Base-by-base conservation (phyloP, 805 yeast species). In the Zygosaccharomyces kombuchaensis region DNA sequence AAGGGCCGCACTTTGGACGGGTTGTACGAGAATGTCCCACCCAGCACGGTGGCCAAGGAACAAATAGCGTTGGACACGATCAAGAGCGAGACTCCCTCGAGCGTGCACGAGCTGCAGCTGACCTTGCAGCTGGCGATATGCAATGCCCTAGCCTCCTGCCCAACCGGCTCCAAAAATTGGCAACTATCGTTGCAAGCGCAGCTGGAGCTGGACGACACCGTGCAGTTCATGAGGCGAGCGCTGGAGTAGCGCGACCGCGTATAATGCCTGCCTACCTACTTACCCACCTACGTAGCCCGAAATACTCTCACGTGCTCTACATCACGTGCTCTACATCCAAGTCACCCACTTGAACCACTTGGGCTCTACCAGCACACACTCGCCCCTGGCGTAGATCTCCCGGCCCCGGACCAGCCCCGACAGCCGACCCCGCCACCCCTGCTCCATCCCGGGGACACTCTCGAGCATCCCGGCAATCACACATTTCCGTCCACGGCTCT, bases 341-440 rank as follows among this genome's bases (percentile, higher is more conserved):
- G 13, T 13, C n/a, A 30, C 16, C 43, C 43, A 86, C 58, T 79
- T 83, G 67, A 87, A 87, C 96, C 96, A 88, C 56, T 73, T 81
- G 3, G 96, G 96, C 59, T 88, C 95, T 2, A 88, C 93, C 49
- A 88, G 70, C 2, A 86, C 68, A 63, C 95, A 85, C 26, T 67
- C 69, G 0, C 88, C 89, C 12, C 71, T 66, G 0, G 91, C 95
- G 41, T 81, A 67, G 8, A 62, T 65, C 10, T 63, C 44, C 8
- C 74, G 68, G 5, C 57, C 51, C 30, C 46, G 35, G 17, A 43
- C n/a, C 13, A 43, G 13, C 13, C 27, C 43, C 30, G 10, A 25
- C 48, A 14, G 31, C 34, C 3, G 45, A 46, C 7, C 42, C 16
- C 2, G 46, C 12, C 4, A 41, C 14, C 9, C 30, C 35, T 21